Evolutionary conservation across 371 early-diverging fungal species (phyloP).

Genomic region (Catenaria anguillulae): DNA sequence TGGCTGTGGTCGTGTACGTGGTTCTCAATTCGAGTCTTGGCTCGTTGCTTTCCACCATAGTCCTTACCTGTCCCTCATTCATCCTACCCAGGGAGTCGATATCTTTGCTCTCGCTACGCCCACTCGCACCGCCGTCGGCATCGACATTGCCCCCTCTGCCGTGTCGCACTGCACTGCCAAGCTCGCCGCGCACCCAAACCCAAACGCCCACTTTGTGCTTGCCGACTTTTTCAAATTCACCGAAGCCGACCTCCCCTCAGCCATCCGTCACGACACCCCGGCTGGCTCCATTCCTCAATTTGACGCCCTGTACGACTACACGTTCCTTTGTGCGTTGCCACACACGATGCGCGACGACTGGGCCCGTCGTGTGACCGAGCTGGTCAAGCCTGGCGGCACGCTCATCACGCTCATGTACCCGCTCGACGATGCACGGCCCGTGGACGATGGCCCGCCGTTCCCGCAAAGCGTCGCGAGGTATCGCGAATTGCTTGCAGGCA

Average conservation of each 20-base stretch:
- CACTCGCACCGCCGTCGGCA: slow-evolving; percentile 40
- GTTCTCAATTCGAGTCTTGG: not conserved
- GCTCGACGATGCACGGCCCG: slow-evolving; percentile 20
- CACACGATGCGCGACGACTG: slow-evolving; percentile 48
- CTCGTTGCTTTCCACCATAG: not conserved
- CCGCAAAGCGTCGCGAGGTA: slow-evolving; percentile 13
- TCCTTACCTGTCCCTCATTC: too few species aligned
- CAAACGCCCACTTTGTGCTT: not conserved
- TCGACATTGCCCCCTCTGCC: slow-evolving; percentile 54
- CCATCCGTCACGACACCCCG: not conserved
- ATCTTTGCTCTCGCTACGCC: slow-evolving; percentile 48
- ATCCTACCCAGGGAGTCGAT: slow-evolving; percentile 56
- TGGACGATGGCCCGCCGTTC: slow-evolving; percentile 49
- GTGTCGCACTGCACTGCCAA: slow-evolving; percentile 17
- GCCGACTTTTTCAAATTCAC: slow-evolving; percentile 59
- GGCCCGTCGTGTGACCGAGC: slow-evolving; percentile 50
- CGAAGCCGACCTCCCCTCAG: not conserved
- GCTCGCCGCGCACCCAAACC: not conserved
- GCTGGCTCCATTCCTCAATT: slow-evolving; percentile 28
- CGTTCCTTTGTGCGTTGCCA: slow-evolving; percentile 75
- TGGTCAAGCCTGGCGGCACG: slow-evolving; percentile 55
- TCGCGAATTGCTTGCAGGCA: slow-evolving; percentile 25
- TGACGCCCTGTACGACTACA: slow-evolving; percentile 70
- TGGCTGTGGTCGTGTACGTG: slow-evolving; percentile 57
- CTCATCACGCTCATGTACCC: slow-evolving; percentile 73